Evolutionary conservation across 202 grass and related monocot genomes (phyloP).

Genomic region (Elaeis oleifera): DNA sequence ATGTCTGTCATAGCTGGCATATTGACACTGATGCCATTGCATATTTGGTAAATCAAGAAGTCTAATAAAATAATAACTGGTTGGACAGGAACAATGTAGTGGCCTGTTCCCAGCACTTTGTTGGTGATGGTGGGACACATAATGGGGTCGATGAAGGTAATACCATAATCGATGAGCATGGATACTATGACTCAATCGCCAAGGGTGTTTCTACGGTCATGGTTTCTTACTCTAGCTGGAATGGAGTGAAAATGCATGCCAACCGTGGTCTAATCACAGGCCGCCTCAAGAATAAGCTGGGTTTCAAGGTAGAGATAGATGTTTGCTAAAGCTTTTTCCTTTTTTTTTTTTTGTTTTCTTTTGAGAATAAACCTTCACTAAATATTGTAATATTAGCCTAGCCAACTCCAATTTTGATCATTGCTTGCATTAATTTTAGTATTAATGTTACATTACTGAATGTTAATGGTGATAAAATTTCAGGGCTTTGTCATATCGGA

Average conservation of each 20-base stretch:
- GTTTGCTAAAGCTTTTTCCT: too few species aligned
- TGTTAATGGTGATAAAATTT: too few species aligned
- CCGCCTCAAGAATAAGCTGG: conserved; percentile 14
- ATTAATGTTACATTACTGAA: too few species aligned
- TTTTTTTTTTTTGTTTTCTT: too few species aligned
- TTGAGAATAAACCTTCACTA: too few species aligned
- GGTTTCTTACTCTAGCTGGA: conserved; percentile 18
- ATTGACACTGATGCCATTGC: too few species aligned
- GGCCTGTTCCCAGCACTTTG: conserved; percentile 13
- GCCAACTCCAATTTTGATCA: too few species aligned
- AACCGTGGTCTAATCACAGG: conserved; percentile 7
- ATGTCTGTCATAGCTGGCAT: too few species aligned
- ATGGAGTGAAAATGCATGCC: conserved; percentile 20
- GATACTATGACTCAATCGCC: conserved; percentile 6
- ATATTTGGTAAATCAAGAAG: too few species aligned
- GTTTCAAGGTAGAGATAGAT: conserved; percentile 1
- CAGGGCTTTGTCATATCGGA: conserved; percentile 17
- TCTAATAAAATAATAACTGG: too few species aligned
- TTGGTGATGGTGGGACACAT: conserved; percentile 13
- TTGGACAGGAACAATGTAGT: background rate
- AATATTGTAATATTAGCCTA: too few species aligned
- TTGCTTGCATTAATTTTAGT: too few species aligned
- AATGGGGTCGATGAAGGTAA: conserved; percentile 10
- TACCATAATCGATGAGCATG: background rate
- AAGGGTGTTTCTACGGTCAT: conserved; percentile 18